Evolutionary conservation across 345 rosid species (phyloP), one percentile per base, ranked within the genome.

Genomic region (Eucalyptus albens): DNA sequence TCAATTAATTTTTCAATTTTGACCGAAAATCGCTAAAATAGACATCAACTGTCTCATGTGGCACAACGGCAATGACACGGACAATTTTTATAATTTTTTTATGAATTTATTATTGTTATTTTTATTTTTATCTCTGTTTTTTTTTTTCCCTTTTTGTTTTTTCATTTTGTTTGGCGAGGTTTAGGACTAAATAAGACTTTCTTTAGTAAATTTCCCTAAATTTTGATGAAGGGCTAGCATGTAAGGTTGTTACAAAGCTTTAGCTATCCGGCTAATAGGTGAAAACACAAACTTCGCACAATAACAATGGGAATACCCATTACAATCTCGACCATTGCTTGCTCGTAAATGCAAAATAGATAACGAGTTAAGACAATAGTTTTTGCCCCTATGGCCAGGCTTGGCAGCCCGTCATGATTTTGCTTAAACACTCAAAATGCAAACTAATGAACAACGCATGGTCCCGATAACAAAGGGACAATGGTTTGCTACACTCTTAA

Each of bases 11-110:
- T 24, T 3, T 22, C 62, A 56, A 22, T 56, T 56, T 56, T 22
- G 13, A 24, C 1, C 0, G 9, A 0, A 9, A 56, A 56, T 56
- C 0, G 0, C 6, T 56, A 9, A 56, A 2, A 22, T 56, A 56
- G 62, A 56, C 3, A 56, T 56, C 12, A 9, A 4, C 1, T 0
- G 1, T 56, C 27, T 2, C 0, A 9, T 56, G 12, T 56, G 12
- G 8, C 12, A 22, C 5, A 2, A 56, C 0, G 5, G 60, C 12
- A 55, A 8, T 22, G 12, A 22, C 8, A 1, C 0, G 0, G 1
- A 22, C 2, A 56, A 9, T 56, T 56, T 56, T 9, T 56, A 56
- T 56, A 2, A 56, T 22, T 56, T 56, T 55, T 55, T 55, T 4
- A 55, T 55, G 27, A 22, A 55, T 55, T 55, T 53, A 1, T 55